Evolutionary conservation across 176 grass and related monocot genomes (phyloP).

Genomic region (Aechmea fasciata): DNA sequence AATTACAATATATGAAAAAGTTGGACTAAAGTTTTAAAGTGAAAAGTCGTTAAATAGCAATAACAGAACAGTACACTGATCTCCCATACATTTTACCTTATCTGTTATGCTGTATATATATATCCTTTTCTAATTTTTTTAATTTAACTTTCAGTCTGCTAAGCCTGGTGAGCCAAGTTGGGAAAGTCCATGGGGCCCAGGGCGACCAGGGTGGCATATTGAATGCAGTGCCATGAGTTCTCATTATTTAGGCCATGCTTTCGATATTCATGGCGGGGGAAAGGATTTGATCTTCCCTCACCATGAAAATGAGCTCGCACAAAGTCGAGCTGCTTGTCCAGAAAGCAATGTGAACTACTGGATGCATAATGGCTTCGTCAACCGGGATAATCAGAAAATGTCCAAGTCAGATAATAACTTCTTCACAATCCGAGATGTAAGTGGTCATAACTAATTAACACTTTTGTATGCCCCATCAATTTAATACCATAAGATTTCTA

Average conservation of each 20-base stretch:
- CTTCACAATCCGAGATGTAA: constrained; percentile 94
- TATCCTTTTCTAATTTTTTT: neutral
- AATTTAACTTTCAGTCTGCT: constrained; percentile 27
- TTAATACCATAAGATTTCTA: neutral
- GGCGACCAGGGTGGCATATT: constrained; percentile 49
- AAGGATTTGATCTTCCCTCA: constrained; percentile 48
- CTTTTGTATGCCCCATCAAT: neutral
- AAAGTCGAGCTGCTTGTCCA: constrained; percentile 31
- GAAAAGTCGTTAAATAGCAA: too few relatives aligned
- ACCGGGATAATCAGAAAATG: constrained; percentile 47
- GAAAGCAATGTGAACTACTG: constrained; percentile 31
- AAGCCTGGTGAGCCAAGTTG: constrained; percentile 45
- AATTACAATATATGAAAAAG: too few relatives aligned
- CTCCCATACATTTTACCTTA: too few relatives aligned
- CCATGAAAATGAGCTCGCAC: constrained; percentile 43
- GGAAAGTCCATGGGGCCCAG: constrained; percentile 41
- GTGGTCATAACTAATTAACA: neutral
- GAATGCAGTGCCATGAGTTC: constrained; percentile 56
- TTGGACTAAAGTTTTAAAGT: too few relatives aligned
- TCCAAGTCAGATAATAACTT: constrained; percentile 51
- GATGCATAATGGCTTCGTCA: constrained; percentile 59
- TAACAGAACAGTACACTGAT: too few relatives aligned
- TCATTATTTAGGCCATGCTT: constrained; percentile 28
- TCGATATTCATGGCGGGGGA: constrained; percentile 50
- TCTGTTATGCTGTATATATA: neutral